Base-by-base conservation (phyloP, 2,329 filamentous ascomycete genomes). In the Apiospora sp. region DNA sequence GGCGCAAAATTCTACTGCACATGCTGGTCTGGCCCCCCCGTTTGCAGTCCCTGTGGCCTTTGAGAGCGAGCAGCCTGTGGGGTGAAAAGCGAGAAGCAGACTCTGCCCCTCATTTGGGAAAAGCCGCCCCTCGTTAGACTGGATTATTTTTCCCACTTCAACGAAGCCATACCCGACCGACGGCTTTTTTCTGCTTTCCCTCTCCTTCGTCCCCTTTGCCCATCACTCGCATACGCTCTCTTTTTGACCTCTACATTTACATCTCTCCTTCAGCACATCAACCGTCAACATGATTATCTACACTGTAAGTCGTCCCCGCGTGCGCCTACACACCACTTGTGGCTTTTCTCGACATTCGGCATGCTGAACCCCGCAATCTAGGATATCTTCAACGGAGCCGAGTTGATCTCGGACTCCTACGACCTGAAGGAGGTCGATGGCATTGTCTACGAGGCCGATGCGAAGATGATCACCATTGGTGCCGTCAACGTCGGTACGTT, bases 401-500 rank as follows among this genome's bases (percentile, higher is more conserved):
- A 99, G 92, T 90, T 99, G 84, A 92, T 98, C 91, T 97, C 96
- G 81, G 96, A 98, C 87, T 96, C 93, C 79, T 98, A 92, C 88
- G 88, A 95, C 79, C 85, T 97, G 82, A 94, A 94, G 87, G 88
- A 93, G 84, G 83, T 96, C 76, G 93, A 95, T 84, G 91, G 90
- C 78, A 87, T 93, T 78, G 91, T 93, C 80, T 98, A 93, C 87
- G 96, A 98, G 88, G 92, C 92, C 82, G 93, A 99, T 87, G 98
- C 95, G 87, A 88, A 89, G 83, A 97, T 96, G 91, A 95, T 98
- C 86, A 91, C 90, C 74, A 88, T 95, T 84, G 94, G 91, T 76
- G 90, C 84, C 76, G 91, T 96, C 82, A 84, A 89, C 77, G 91
- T 97, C 82, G 88, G 93, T 95, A 84, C 77, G 92, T 89, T 72